Evolutionary conservation across 2,329 filamentous ascomycete genomes (phyloP).

Genomic region (Seiridium unicorne): DNA sequence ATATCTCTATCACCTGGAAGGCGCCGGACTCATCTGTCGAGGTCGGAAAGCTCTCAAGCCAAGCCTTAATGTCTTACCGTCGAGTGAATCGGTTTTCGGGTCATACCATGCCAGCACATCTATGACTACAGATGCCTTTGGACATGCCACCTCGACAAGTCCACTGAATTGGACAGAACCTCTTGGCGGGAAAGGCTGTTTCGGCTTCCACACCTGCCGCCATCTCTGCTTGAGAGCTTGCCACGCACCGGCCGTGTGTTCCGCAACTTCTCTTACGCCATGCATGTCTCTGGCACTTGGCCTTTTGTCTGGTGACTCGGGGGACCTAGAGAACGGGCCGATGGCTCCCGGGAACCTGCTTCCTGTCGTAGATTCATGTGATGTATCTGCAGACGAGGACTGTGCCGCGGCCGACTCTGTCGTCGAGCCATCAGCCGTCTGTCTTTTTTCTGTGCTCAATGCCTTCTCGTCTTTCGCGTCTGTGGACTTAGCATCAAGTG

Average conservation of each 20-base stretch:
- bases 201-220: neutral
- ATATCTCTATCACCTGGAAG: neutral
- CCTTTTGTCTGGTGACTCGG: slow-evolving; percentile 10
- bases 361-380: neutral
- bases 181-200: neutral
- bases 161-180: neutral
- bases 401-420: slow-evolving; percentile 13
- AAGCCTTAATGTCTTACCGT: neutral
- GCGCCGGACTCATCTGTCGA: neutral
- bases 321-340: slow-evolving; percentile 12
- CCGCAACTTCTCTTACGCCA: slow-evolving; percentile 21
- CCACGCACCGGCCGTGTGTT: slow-evolving; percentile 28
- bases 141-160: slow-evolving; percentile 1
- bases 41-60: neutral
- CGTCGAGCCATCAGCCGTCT: slow-evolving; percentile 19
- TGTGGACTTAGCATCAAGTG: slow-evolving; percentile 6
- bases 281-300: slow-evolving; percentile 27
- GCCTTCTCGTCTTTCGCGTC: neutral
- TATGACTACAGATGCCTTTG: neutral
- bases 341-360: slow-evolving; percentile 4
- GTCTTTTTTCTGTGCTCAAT: slow-evolving; percentile 3
- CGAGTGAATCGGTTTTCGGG: slow-evolving; percentile 3
- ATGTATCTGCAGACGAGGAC: neutral
- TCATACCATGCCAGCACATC: slow-evolving; percentile 5
- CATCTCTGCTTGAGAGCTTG: slow-evolving; percentile 33